These are phyloP conservation scores for Otatea glauca DNA, from an alignment of 176 grass and related monocot species.

Conservation along the genomic window DNA sequence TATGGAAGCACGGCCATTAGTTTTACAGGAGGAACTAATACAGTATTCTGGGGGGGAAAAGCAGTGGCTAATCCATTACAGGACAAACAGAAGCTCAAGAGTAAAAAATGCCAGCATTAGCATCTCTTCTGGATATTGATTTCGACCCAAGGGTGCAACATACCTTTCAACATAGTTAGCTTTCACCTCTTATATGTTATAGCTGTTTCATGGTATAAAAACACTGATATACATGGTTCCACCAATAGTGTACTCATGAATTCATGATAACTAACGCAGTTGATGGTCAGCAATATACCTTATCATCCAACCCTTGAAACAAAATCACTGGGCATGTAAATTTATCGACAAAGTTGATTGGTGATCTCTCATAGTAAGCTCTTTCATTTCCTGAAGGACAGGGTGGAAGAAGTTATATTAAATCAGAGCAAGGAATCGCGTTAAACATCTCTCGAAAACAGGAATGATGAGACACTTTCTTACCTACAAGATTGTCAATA, in stretches of 20 bases:
- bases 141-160: neutral
- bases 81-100: neutral
- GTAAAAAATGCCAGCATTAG: neutral
- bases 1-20: neutral
- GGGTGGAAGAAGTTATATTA: neutral
- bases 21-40: too few species aligned
- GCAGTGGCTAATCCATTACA: neutral
- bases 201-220: neutral
- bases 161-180: neutral
- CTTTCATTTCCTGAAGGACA: slow-evolving; percentile 65
- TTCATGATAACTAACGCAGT: slow-evolving; percentile 7
- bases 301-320: slow-evolving; percentile 93
- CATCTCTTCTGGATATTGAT: neutral
- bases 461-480: slow-evolving; percentile 27
- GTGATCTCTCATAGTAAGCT: slow-evolving; percentile 73
- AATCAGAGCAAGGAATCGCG: neutral
- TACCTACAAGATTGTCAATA: slow-evolving; percentile 85
- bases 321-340: slow-evolving; percentile 89
- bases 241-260: neutral
- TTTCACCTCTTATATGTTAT: neutral
- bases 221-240: neutral
- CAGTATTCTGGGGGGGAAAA: too few species aligned
- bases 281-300: slow-evolving; percentile 57
- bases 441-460: slow-evolving; percentile 18
- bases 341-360: slow-evolving; percentile 86